Base-by-base conservation (phyloP, 495 filamentous ascomycete genomes). In the Penicillium diatomitis region DNA sequence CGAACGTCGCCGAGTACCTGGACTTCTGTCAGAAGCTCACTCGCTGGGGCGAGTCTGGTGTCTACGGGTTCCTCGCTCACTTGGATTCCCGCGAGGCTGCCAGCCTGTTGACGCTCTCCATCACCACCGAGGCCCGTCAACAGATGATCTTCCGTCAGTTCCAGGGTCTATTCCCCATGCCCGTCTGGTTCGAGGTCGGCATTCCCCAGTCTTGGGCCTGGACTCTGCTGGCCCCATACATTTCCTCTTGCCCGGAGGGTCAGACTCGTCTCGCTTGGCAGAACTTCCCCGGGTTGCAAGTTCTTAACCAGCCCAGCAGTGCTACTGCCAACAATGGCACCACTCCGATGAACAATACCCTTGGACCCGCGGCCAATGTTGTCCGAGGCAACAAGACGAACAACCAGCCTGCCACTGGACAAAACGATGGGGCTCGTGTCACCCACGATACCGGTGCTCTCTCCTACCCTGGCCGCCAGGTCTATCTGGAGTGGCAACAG, bases 61-160 rank as follows among this genome's bases (percentile, higher is more conserved):
- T 90, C 2, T 90, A 87, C 65, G 87, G 88, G 2, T 95, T 91
- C 65, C 70, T 94, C 48, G 76, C 82, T 43, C 88, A 95, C 61
- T 74, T 95, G 10, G 80, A 94, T 61, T 83, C 83, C 1, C 81
- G 86, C 10, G 83, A 88, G 46, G 84, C 83, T 10, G 86, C 75
- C 0, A 80, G 83, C 55, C 66, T 95, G 12, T 75, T 95, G 1
- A 68, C 85, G 8, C 84, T 88, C 62, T 82, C 82, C 28, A 86
- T 96, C 65, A 78, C 86, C 27, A 85, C 82, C n/a, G 90, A 95
- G 56, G 84, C 86, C 9, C 82, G 89, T 2, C 90, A 95, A 68
- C 87, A 96, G 69, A 76, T 89, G 72, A 85, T 86, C 48, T 95
- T 92, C 76, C 84, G 88, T 27, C 88, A 95, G 54, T 87, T 94